phyloP scores from a whole-genome alignment of 768 basidiomycete genomes.

The Amanita molliuscula region DNA sequence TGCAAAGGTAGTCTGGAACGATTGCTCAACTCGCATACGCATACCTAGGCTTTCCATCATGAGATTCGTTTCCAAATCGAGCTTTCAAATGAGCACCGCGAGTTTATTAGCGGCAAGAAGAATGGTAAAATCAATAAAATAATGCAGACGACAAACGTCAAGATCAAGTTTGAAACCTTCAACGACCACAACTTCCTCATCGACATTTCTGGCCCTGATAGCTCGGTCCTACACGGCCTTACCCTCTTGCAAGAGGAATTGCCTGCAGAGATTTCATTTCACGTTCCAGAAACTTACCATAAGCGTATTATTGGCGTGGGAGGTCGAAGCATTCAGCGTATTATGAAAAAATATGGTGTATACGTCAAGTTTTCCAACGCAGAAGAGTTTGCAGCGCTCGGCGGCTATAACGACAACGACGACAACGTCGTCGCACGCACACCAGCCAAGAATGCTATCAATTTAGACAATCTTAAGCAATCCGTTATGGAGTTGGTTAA shows the following conservation, averaged over 20 bases:
- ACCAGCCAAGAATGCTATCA: constrained; percentile 93
- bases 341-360: constrained; percentile 99
- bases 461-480: constrained; percentile 89
- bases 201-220: constrained; percentile 79
- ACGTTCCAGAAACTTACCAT: constrained; percentile 96
- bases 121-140: constrained; percentile 99
- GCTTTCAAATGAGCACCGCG: constrained; percentile 93
- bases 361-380: constrained; percentile 99
- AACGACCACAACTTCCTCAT: constrained; percentile 94
- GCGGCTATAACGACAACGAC: constrained; percentile 94
- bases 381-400: constrained; percentile 90
- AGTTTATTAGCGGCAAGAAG: constrained; percentile 99
- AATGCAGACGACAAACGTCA: constrained; percentile 94
- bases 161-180: constrained; percentile 98
- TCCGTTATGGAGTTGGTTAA: constrained; percentile 97
- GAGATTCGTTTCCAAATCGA: constrained; percentile 99
- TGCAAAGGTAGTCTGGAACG: background rate
- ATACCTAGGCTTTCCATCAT: constrained; percentile 75
- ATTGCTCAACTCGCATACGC: constrained; percentile 5
- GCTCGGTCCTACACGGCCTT: constrained; percentile 79
- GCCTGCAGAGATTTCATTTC: constrained; percentile 98
- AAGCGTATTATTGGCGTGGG: constrained; percentile 99
- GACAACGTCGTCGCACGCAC: constrained; percentile 99
- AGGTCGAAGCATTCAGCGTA: constrained; percentile 94
- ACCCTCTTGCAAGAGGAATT: constrained; percentile 91